Conservation (phyloP, 176 grass and related monocot species). For the Carex scoparia region DNA sequence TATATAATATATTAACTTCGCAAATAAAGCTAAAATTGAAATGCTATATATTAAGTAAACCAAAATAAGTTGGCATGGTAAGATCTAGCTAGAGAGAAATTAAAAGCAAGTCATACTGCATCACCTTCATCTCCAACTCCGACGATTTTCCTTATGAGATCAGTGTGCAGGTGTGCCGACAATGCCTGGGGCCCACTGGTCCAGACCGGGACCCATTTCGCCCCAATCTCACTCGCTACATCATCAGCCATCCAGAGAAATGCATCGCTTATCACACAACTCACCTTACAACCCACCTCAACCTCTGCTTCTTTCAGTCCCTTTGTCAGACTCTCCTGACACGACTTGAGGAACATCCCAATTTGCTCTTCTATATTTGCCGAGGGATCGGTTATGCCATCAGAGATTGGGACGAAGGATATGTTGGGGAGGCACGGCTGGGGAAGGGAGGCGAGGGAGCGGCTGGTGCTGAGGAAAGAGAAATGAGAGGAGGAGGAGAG, state of each 20-base stretch:
- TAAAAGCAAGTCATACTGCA: neutral
- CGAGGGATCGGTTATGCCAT: neutral
- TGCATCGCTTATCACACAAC: slow-evolving; percentile 29
- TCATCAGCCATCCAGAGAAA: slow-evolving; percentile 25
- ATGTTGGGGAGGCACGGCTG: neutral
- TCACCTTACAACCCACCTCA: neutral
- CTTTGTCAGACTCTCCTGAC: neutral
- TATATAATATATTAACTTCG: too few species aligned
- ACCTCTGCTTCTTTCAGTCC: slow-evolving; percentile 18
- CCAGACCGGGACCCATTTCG: slow-evolving; percentile 24
- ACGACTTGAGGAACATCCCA: slow-evolving; percentile 26
- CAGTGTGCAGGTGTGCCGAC: slow-evolving; percentile 13
- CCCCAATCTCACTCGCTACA: neutral
- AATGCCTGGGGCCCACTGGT: slow-evolving; percentile 8
- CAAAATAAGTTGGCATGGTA: too few species aligned
- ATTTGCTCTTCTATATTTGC: neutral
- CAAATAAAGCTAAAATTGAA: too few species aligned
- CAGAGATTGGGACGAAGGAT: slow-evolving; percentile 13
- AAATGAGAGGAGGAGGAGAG: neutral
- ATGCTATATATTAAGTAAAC: too few species aligned
- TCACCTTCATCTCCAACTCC: slow-evolving; percentile 25
- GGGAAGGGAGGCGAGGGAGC: slow-evolving; percentile 14
- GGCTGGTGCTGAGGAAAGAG: slow-evolving; percentile 27
- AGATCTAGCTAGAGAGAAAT: neutral
- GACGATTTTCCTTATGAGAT: slow-evolving; percentile 14